These are phyloP conservation scores for Maudiozyma barnettii DNA, from an alignment of 805 yeast genomes.

Conservation along the genomic window DNA sequence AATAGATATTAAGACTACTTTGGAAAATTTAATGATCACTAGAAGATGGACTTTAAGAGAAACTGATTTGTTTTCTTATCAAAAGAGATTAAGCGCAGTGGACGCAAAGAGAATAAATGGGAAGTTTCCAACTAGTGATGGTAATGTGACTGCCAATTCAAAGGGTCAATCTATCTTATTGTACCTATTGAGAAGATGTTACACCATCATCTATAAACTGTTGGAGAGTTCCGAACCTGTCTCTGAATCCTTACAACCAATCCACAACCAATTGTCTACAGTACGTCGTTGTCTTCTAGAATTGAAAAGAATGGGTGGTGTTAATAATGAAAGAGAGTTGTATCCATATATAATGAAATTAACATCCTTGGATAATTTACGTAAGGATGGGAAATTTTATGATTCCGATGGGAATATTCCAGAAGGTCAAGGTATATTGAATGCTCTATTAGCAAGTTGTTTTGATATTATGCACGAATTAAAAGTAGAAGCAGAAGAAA, in stretches of 20 bases:
- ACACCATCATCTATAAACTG: conserved; percentile 80
- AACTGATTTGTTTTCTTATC: conserved; percentile 83
- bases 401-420: conserved; percentile 83
- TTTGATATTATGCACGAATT: conserved; percentile 89
- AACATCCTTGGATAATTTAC: conserved; percentile 76
- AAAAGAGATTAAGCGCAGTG: conserved; percentile 59
- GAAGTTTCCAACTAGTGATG: conserved; percentile 34
- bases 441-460: conserved; percentile 84
- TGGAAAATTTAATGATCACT: conserved; percentile 79
- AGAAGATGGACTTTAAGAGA: conserved; percentile 97
- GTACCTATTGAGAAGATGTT: conserved; percentile 80
- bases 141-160: conserved; percentile 17
- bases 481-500: conserved; percentile 72
- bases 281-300: conserved; percentile 85
- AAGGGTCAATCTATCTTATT: conserved; percentile 56
- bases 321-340: conserved; percentile 76
- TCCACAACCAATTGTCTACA: conserved; percentile 88
- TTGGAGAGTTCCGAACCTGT: conserved; percentile 93
- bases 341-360: conserved; percentile 95
- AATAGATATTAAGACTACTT: conserved; percentile 53
- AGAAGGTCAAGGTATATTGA: conserved; percentile 95
- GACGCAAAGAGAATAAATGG: conserved; percentile 65
- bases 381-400: conserved; percentile 81
- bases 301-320: conserved; percentile 86
- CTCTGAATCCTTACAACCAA: conserved; percentile 82